Evolutionary conservation across 2,329 filamentous ascomycete genomes (phyloP).

Genomic region (Mollisiaceae sp.): DNA sequence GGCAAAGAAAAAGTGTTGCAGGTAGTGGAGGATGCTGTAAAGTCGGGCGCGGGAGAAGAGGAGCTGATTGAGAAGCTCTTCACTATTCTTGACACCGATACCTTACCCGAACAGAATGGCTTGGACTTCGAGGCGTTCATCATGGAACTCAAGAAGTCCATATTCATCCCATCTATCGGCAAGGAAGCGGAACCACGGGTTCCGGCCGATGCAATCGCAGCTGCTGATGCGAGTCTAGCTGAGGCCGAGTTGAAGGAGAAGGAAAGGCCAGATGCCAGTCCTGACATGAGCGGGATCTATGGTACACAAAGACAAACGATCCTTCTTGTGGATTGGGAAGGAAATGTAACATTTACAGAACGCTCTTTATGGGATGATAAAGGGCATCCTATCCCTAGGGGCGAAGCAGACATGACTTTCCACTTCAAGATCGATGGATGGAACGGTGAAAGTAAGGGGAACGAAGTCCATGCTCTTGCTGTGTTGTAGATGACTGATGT

Average conservation of each 20-base stretch:
- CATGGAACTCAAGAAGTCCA: constrained; percentile 59
- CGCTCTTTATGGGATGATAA: constrained; percentile 63
- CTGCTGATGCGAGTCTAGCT: constrained; percentile 32
- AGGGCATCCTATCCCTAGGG: constrained; percentile 58
- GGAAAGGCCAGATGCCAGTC: constrained; percentile 45
- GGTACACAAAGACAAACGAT: constrained; percentile 70
- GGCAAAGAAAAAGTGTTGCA: constrained; percentile 47
- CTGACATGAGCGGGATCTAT: constrained; percentile 62
- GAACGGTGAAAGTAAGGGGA: constrained; percentile 39
- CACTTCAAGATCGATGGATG: constrained; percentile 60
- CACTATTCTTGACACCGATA: constrained; percentile 60
- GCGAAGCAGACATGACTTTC: constrained; percentile 60
- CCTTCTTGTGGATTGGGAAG: constrained; percentile 66
- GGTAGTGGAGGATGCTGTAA: constrained; percentile 50
- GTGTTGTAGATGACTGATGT: constrained; percentile 32
- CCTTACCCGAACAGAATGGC: constrained; percentile 48
- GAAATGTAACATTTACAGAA: constrained; percentile 64
- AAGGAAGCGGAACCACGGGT: constrained; percentile 41
- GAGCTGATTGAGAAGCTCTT: constrained; percentile 59
- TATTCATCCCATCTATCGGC: constrained; percentile 66
- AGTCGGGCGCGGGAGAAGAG: constrained; percentile 48
- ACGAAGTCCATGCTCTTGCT: constrained; percentile 29
- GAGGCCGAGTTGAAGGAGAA: constrained; percentile 40
- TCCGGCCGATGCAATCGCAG: constrained; percentile 41
- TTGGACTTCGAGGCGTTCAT: constrained; percentile 59